A percentile compares a stretch with the other conserved stretches of the same genome.
Conservation (phyloP, 306 rosid species). For the Dicorynia guianensis region DNA sequence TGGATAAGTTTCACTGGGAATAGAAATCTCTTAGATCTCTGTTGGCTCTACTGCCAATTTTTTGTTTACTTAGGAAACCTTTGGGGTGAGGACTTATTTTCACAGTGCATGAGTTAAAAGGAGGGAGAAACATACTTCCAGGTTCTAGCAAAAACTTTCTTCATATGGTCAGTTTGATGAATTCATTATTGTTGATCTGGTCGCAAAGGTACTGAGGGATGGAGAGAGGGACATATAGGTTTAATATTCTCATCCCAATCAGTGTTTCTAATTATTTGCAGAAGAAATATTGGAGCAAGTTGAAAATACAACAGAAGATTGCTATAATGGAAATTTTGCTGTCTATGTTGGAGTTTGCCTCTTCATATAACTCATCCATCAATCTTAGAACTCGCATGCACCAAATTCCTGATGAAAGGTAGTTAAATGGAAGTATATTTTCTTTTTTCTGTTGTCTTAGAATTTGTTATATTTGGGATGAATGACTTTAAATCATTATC, state of each 20-base stretch:
- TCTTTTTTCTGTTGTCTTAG: constrained; percentile 21
- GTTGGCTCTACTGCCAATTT: constrained; percentile 38
- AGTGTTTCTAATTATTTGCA: constrained; percentile 56
- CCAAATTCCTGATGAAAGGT: constrained; percentile 89
- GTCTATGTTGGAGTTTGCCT: constrained; percentile 87
- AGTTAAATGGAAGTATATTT: constrained; percentile 17
- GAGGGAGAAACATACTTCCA: constrained; percentile 10
- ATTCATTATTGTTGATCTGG: constrained; percentile 16
- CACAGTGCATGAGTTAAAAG: constrained; percentile 23
- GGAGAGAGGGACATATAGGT: not conserved
- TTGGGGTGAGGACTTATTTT: constrained; percentile 9
- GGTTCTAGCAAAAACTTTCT: constrained; percentile 18
- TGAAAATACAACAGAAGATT: constrained; percentile 74
- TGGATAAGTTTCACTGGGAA: constrained; percentile 5
- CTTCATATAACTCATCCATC: constrained; percentile 85
- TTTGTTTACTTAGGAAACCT: constrained; percentile 28
- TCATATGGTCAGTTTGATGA: constrained; percentile 20
- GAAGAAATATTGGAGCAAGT: constrained; percentile 94
- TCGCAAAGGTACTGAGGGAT: constrained; percentile 19
- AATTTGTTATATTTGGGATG: constrained; percentile 30
- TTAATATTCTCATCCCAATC: constrained; percentile 26
- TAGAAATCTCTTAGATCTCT: constrained; percentile 11
- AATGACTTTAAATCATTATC: constrained; percentile 33
- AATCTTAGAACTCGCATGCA: constrained; percentile 94
- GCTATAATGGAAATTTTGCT: constrained; percentile 83